Conservation (phyloP, 768 basidiomycete genomes). For the Ramaria rubella region DNA sequence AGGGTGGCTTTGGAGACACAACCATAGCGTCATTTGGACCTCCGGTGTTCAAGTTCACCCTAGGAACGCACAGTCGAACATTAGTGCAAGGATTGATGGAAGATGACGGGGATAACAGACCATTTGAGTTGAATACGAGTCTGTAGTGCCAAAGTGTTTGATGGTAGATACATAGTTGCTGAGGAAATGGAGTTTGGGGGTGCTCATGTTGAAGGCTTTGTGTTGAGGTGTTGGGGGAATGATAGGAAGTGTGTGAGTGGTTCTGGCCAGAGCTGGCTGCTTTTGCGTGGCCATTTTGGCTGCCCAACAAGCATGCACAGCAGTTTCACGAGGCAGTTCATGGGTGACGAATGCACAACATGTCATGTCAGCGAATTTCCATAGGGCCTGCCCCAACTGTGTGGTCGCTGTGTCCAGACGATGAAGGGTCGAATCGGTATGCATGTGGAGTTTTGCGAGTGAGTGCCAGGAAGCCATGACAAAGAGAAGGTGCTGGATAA, state of each 20-base stretch:
- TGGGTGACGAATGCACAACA: conserved; percentile 23
- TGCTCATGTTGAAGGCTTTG: conserved; percentile 26
- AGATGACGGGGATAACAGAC: conserved; percentile 18
- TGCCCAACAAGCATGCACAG: conserved; percentile 20
- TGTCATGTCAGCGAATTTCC: conserved; percentile 25
- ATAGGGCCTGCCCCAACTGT: conserved; percentile 25
- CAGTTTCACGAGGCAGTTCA: conserved; percentile 34
- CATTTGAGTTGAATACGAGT: conserved; percentile 29
- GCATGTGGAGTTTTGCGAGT: conserved; percentile 34
- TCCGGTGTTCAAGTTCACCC: conserved; percentile 34
- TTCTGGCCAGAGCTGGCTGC: not conserved
- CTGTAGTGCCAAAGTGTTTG: conserved; percentile 26
- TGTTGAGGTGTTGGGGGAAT: not conserved
- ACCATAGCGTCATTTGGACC: conserved; percentile 32
- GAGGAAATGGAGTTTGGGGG: conserved; percentile 31
- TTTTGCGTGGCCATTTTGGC: not conserved
- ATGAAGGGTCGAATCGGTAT: conserved; percentile 28
- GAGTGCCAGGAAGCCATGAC: conserved; percentile 31
- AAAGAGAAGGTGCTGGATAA: conserved; percentile 30
- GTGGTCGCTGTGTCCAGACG: conserved; percentile 18
- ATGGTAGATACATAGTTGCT: conserved; percentile 29
- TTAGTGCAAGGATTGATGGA: not conserved
- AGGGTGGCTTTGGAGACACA: conserved; percentile 20
- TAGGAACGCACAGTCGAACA: conserved; percentile 15
- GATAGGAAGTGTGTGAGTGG: not conserved